Evolutionary conservation across 148 eudicot species (phyloP).

Genomic region (Rhododendron simsii): DNA sequence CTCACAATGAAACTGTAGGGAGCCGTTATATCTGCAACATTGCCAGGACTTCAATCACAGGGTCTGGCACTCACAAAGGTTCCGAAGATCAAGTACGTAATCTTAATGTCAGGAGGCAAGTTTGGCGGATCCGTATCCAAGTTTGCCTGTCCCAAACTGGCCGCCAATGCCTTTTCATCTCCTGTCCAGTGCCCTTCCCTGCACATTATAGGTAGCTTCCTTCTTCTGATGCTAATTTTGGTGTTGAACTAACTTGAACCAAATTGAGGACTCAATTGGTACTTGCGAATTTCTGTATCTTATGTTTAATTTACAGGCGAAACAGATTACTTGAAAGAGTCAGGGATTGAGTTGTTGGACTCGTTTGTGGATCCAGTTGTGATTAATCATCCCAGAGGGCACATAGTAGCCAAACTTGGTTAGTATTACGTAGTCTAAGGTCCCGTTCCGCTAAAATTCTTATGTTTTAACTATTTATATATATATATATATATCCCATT

Average conservation of each 20-base stretch:
- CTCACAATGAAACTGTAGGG: slow-evolving; percentile 1
- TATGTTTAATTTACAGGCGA: slow-evolving; percentile 6
- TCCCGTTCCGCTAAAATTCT: too few species aligned
- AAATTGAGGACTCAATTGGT: neutral
- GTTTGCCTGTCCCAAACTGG: slow-evolving; percentile 21
- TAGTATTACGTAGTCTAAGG: too few species aligned
- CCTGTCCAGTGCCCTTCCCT: slow-evolving; percentile 31
- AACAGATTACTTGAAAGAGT: slow-evolving; percentile 7
- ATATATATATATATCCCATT: too few species aligned
- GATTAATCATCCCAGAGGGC: slow-evolving; percentile 15
- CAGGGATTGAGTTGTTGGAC: slow-evolving; percentile 13
- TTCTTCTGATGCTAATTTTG: neutral
- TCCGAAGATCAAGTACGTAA: slow-evolving; percentile 28
- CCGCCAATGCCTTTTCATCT: slow-evolving; percentile 30
- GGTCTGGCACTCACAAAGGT: slow-evolving; percentile 32
- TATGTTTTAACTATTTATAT: too few species aligned
- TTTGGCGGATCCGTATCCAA: slow-evolving; percentile 16
- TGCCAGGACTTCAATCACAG: slow-evolving; percentile 22
- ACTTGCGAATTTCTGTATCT: neutral
- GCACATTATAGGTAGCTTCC: slow-evolving; percentile 28
- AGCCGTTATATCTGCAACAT: slow-evolving; percentile 14
- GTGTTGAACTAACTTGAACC: neutral
- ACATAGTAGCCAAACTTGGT: too few species aligned
- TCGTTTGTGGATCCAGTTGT: slow-evolving; percentile 15
- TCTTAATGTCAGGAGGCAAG: slow-evolving; percentile 31